A percentile compares a stretch with the other conserved stretches of the same genome.
These are phyloP conservation scores for Collybia sordida DNA, from an alignment of 768 basidiomycete genomes.

Conservation along the genomic window DNA sequence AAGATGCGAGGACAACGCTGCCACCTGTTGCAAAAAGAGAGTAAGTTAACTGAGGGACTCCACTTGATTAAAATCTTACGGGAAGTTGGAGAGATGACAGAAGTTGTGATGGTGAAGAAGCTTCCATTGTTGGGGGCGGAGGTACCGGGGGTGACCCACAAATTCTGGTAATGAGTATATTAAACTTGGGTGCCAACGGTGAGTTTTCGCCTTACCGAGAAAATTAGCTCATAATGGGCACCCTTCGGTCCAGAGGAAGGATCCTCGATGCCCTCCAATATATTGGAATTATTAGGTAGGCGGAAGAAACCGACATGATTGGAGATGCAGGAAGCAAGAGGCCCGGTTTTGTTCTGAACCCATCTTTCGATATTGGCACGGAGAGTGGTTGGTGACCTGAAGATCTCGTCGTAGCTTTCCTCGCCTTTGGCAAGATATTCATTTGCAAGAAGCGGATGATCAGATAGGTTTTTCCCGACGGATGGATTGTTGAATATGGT, in stretches of 20 bases:
- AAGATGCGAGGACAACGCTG: conserved; percentile 9
- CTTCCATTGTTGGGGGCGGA: conserved; percentile 12
- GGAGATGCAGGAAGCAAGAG: conserved; percentile 19
- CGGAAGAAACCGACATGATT: conserved; percentile 18
- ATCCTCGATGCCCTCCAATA: conserved; percentile 12
- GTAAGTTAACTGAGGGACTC: neutral
- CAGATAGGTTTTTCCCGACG: neutral
- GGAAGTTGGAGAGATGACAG: conserved; percentile 17
- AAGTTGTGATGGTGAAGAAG: conserved; percentile 11
- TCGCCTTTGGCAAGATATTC: neutral
- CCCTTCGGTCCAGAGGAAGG: conserved; percentile 22
- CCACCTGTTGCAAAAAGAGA: conserved; percentile 6
- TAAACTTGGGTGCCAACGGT: neutral
- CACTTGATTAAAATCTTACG: conserved; percentile 3
- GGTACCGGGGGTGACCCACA: conserved; percentile 2
- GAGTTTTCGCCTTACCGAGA: conserved; percentile 7
- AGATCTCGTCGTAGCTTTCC: conserved; percentile 14
- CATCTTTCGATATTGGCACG: conserved; percentile 15
- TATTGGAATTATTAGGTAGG: conserved; percentile 7
- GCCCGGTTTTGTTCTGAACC: conserved; percentile 20
- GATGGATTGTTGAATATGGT: neutral
- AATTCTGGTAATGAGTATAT: neutral
- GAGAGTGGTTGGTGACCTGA: conserved; percentile 17
- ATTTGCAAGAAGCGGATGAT: conserved; percentile 1
- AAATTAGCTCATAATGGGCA: conserved; percentile 23